Evolutionary conservation across 2,329 filamentous ascomycete genomes (phyloP).

Genomic region (Pseudogymnoascus sp.): DNA sequence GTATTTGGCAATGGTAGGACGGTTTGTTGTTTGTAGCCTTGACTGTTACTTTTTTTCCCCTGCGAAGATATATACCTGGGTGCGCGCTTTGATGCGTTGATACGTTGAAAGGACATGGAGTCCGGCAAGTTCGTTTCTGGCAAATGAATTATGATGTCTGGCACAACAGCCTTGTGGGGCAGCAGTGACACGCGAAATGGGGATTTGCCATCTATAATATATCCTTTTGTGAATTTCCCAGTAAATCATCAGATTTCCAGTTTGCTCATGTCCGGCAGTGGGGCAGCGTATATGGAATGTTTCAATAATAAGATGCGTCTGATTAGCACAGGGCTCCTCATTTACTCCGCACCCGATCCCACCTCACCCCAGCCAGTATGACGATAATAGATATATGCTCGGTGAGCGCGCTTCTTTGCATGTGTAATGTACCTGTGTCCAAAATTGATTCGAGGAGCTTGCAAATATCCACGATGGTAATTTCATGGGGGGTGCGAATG

Average conservation of each 20-base stretch:
- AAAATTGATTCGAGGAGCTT: slow-evolving; percentile 52
- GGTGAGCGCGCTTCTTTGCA: slow-evolving; percentile 8
- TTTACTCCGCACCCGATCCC: background rate
- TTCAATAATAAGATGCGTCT: slow-evolving; percentile 7
- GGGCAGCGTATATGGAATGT: slow-evolving; percentile 3
- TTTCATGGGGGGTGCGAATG: slow-evolving; percentile 16
- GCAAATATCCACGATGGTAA: slow-evolving; percentile 43
- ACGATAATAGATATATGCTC: slow-evolving; percentile 8
- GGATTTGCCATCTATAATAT: background rate
- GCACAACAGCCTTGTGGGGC: slow-evolving; percentile 9
- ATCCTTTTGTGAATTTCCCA: background rate
- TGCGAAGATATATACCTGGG: slow-evolving; percentile 9
- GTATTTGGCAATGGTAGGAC: slow-evolving; percentile 1
- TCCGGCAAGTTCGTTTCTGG: slow-evolving; percentile 6
- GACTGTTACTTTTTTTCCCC: background rate
- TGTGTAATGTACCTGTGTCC: slow-evolving; percentile 9
- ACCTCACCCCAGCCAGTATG: background rate
- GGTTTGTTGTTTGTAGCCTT: background rate
- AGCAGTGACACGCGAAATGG: slow-evolving; percentile 3
- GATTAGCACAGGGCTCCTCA: slow-evolving; percentile 2
- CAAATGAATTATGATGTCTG: slow-evolving; percentile 9
- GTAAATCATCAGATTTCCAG: background rate
- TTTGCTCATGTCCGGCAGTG: background rate
- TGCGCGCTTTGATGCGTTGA: background rate
- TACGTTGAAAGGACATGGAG: background rate